A percentile compares a stretch with the other conserved stretches of the same genome.
Conservation (phyloP, 371 early-diverging fungal genomes). For the Lichtheimia ornata region DNA sequence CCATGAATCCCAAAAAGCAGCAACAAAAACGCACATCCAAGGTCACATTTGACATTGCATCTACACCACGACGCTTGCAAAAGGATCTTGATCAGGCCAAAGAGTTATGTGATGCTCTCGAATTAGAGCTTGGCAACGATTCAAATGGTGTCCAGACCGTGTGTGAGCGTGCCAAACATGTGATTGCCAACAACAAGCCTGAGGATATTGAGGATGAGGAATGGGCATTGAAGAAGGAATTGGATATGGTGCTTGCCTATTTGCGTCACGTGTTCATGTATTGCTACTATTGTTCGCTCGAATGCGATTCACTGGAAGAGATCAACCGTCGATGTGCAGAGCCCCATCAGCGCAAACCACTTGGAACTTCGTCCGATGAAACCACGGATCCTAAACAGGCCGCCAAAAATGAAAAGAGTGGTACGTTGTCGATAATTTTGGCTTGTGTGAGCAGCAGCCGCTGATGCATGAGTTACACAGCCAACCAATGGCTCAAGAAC, state of each 20-base stretch:
- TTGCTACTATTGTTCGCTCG: conserved; percentile 91
- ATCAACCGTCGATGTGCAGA: conserved; percentile 75
- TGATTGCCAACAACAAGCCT: conserved; percentile 20
- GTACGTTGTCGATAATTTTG: conserved; percentile 1
- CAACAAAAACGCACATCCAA: conserved; percentile 53
- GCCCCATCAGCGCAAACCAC: conserved; percentile 66
- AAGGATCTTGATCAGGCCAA: conserved; percentile 68
- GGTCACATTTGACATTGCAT: conserved; percentile 64
- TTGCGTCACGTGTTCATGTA: conserved; percentile 89
- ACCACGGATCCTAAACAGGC: conserved; percentile 26
- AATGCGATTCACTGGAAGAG: conserved; percentile 83
- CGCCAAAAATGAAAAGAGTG: not conserved
- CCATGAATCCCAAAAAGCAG: conserved; percentile 58
- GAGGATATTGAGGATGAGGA: conserved; percentile 21
- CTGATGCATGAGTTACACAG: conserved; percentile 19
- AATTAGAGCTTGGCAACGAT: conserved; percentile 58
- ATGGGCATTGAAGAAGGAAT: conserved; percentile 51
- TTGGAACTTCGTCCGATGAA: conserved; percentile 10
- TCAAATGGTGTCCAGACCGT: conserved; percentile 32
- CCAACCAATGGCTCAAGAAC: conserved; percentile 58
- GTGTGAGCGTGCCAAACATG: conserved; percentile 34
- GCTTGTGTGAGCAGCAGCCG: not conserved
- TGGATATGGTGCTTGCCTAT: conserved; percentile 87
- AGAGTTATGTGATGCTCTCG: conserved; percentile 60
- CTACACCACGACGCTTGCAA: conserved; percentile 63